A percentile compares a stretch with the other conserved stretches of the same genome.
phyloP scores from a whole-genome alignment of 2,329 filamentous ascomycete species.

The Capronia epimyces region DNA sequence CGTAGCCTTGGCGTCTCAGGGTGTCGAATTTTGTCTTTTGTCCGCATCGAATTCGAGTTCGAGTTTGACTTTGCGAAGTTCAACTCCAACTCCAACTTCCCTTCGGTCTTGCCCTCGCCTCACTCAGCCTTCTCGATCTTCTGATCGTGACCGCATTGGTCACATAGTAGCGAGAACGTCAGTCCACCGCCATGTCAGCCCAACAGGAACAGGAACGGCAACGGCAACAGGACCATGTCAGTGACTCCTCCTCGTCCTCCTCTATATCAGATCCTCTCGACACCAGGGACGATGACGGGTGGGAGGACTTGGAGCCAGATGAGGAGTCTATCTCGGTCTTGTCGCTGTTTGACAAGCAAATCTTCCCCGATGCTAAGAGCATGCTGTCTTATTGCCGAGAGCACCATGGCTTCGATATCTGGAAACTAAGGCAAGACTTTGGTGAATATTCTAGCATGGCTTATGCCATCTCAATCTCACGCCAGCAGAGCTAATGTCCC shows the following conservation, averaged over 20 bases:
- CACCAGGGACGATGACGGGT: conserved; percentile 46
- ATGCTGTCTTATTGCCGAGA: conserved; percentile 67
- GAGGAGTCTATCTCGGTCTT: conserved; percentile 57
- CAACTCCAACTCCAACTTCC: no score
- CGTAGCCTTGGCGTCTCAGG: background rate
- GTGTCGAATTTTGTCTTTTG: background rate
- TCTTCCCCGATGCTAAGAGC: conserved; percentile 57
- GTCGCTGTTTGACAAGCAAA: conserved; percentile 62
- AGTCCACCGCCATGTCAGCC: no score
- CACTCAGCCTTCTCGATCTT: no score
- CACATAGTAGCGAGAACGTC: no score
- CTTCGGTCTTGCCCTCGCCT: no score
- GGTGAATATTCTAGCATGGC: conserved; percentile 35
- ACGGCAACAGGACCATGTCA: conserved; percentile 2
- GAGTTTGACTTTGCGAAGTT: no score
- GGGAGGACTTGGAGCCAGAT: conserved; percentile 59
- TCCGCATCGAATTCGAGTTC: no score
- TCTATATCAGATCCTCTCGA: conserved; percentile 39
- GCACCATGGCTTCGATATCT: conserved; percentile 62
- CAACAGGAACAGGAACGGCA: no score
- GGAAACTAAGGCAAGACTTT: conserved; percentile 51
- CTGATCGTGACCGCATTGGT: no score
- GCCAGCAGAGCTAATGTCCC: background rate
- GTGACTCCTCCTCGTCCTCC: conserved; percentile 20
- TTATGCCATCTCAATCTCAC: no score